These are phyloP conservation scores for Geotrichum candidum DNA, from an alignment of 1,139 yeast genomes.

Conservation along the genomic window DNA sequence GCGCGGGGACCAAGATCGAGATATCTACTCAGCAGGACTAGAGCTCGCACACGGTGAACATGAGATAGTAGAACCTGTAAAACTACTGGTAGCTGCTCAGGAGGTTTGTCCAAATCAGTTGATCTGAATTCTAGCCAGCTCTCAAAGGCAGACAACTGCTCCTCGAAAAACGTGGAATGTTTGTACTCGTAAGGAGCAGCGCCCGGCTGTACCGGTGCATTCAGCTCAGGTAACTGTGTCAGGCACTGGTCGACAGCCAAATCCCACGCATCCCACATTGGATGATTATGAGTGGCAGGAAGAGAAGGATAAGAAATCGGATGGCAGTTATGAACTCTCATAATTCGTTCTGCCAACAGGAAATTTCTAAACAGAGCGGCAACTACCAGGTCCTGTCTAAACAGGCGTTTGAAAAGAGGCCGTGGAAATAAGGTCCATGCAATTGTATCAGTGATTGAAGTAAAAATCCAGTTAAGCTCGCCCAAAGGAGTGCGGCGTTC, in stretches of 20 bases:
- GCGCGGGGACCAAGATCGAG: slow-evolving; percentile 98
- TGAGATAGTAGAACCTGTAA: slow-evolving; percentile 89
- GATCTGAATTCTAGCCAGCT: slow-evolving; percentile 92
- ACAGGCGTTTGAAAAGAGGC: slow-evolving; percentile 79
- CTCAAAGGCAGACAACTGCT: slow-evolving; percentile 92
- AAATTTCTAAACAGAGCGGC: slow-evolving; percentile 94
- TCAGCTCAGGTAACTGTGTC: slow-evolving; percentile 42
- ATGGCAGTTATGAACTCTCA: slow-evolving; percentile 91
- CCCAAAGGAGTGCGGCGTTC: slow-evolving; percentile 95
- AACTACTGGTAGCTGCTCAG: slow-evolving; percentile 92
- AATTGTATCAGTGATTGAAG: slow-evolving; percentile 95
- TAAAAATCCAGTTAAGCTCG: slow-evolving; percentile 94
- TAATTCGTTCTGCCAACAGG: slow-evolving; percentile 80
- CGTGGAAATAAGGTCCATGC: slow-evolving; percentile 94
- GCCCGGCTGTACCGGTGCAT: slow-evolving; percentile 33
- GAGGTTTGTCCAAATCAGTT: slow-evolving; percentile 62
- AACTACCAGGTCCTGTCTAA: slow-evolving; percentile 93
- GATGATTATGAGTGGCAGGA: slow-evolving; percentile 77
- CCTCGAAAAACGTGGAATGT: slow-evolving; percentile 91
- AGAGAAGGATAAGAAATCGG: slow-evolving; percentile 92
- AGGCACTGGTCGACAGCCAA: slow-evolving; percentile 92
- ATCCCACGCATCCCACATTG: slow-evolving; percentile 99
- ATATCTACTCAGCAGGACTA: slow-evolving; percentile 75
- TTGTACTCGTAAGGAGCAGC: slow-evolving; percentile 51
- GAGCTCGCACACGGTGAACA: slow-evolving; percentile 85